Base-by-base conservation (phyloP, 106 monocot genomes). In the Dendrobium officinale region DNA sequence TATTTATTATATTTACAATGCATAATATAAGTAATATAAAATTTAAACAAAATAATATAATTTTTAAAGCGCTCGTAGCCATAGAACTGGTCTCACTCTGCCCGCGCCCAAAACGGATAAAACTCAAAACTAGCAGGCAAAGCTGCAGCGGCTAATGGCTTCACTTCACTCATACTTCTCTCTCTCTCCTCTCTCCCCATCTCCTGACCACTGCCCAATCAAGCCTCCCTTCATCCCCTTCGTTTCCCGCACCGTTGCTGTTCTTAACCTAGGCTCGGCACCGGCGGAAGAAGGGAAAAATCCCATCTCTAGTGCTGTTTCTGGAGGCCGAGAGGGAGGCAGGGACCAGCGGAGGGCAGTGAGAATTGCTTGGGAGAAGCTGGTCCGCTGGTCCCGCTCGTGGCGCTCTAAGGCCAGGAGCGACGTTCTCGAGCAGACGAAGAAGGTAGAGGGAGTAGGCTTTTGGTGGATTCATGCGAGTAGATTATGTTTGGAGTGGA, bases 311-410 rank as follows among this genome's bases (percentile, higher is more conserved):
- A 80, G 78, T 19, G 22, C 70, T 0, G 42, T n/a, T 10, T 19
- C 17, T 42, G 80, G 47, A 13, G 78, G 49, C 20, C 72, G 24
- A 73, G 85, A 79, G 31, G 85, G 81, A 13, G 87, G 88, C 7
- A 85, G 74, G 77, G 93, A 96, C 42, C 79, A 90, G 83, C 75
- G 90, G 68, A 79, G 79, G 56, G 89, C 82, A 58, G 96, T 96
- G 80, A 61, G 87, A 77, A 83, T 93, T 44, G 96, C 96, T 17
- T 96, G 93, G 96, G 96, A 96, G 92, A 96, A 96, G 87, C 84
- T 96, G 31, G 92, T 96, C 9, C 90, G 93, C n/a, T 96, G 96
- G 96, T 96, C 96, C 22, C 88, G 96, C 40, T 96, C 92, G 2
- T 96, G 92, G 93, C 88, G 93, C 26, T 92, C 92, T 27, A 90